Percentiles rank a stretch among this genome's conserved stretches.
Conservation (phyloP, 768 basidiomycete species). For the Strobilomyces echinocephalus region DNA sequence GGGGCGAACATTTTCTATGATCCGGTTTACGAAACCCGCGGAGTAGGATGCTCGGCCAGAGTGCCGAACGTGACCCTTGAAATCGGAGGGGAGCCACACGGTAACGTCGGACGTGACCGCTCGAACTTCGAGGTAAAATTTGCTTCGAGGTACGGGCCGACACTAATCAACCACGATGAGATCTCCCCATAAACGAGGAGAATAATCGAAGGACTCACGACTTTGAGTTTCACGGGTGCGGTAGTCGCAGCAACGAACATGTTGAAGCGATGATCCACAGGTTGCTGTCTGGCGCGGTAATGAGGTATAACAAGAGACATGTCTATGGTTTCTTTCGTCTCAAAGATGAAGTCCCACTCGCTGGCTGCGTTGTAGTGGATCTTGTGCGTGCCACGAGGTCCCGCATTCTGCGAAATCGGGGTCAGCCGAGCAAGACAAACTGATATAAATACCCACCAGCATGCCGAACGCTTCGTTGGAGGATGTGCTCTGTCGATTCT, state of each 20-base stretch:
- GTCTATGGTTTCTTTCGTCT: conserved; percentile 50
- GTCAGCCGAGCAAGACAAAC: not conserved
- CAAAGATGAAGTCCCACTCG: conserved; percentile 67
- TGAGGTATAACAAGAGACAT: conserved; percentile 69
- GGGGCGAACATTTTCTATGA: conserved; percentile 49
- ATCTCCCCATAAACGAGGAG: not conserved
- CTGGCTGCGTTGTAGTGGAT: conserved; percentile 58
- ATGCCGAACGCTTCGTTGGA: conserved; percentile 14
- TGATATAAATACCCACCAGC: conserved; percentile 9
- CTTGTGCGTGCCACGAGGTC: conserved; percentile 50
- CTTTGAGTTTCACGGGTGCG: conserved; percentile 61
- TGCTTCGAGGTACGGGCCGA: conserved; percentile 48
- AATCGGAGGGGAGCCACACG: conserved; percentile 76
- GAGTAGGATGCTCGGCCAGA: conserved; percentile 54
- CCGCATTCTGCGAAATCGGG: conserved; percentile 18
- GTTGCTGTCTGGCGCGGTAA: conserved; percentile 72
- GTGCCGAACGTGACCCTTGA: conserved; percentile 61
- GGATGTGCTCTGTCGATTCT: conserved; percentile 20
- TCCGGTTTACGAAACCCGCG: conserved; percentile 68
- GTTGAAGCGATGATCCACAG: conserved; percentile 64
- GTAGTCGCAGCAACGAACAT: conserved; percentile 57
- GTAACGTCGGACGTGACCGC: conserved; percentile 67
- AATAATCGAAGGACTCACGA: conserved; percentile 45
- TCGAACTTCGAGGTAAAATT: conserved; percentile 61
- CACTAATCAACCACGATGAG: conserved; percentile 38